These are phyloP conservation scores for Beauveria brongniartii DNA, from an alignment of 2,329 filamentous ascomycete species.

Conservation along the genomic window DNA sequence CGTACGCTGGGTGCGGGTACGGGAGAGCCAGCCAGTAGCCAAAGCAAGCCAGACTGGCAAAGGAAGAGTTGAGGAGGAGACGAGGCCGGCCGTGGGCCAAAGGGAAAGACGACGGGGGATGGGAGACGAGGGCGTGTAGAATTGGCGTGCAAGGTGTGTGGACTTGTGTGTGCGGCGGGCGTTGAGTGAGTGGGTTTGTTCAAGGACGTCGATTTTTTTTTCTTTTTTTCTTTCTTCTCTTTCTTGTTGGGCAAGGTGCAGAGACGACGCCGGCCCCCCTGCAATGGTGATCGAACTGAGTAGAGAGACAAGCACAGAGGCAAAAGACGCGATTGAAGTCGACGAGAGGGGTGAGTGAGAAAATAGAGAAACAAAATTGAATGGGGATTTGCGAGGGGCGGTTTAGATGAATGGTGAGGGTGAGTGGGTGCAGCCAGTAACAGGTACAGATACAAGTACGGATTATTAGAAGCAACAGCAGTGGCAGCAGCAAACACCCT, in stretches of 20 bases:
- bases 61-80: not conserved
- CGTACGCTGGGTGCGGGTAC: slow-evolving; percentile 3
- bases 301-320: not conserved
- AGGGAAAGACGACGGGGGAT: not conserved
- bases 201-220: too few species aligned
- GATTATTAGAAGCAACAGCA: not conserved
- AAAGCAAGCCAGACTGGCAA: not conserved
- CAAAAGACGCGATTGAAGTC: not conserved
- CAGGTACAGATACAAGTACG: not conserved
- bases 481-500: not conserved
- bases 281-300: too few species aligned
- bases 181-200: not conserved
- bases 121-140: not conserved
- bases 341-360: not conserved
- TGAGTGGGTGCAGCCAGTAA: not conserved
- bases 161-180: not conserved
- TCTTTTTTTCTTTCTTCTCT: too few species aligned
- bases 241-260: too few species aligned
- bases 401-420: not conserved
- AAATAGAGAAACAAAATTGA: not conserved
- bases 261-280: too few species aligned
- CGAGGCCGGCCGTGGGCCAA: not conserved
- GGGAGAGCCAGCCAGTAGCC: not conserved
- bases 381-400: not conserved
- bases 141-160: too few species aligned